Evolutionary conservation across 495 filamentous ascomycete genomes (phyloP), one percentile per base, ranked within the genome.

Genomic region (Aspergillus haitiensis): DNA sequence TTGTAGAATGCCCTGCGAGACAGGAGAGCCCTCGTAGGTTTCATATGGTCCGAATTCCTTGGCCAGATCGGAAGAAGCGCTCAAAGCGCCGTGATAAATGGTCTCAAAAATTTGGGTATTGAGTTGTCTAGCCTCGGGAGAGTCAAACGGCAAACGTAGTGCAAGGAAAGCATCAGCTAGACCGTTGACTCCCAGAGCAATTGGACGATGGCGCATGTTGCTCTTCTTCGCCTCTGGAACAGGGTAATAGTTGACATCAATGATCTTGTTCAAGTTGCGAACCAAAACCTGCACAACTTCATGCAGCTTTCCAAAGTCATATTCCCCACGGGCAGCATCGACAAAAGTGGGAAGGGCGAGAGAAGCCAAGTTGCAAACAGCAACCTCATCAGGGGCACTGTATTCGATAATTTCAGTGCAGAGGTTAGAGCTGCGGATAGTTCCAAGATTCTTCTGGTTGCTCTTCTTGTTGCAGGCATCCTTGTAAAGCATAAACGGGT

Each of bases 51-150:
- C 95, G 37, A 88, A 73, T 56, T 88, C 76, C 81, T 90, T 88
- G 59, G 94, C 91, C 54, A 98, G 73, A 16, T 96, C 85, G 63
- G 87, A 86, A 6, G 94, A 98, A 21, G 91, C 88, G 42, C 92
- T 96, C 56, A 98, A 78, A 58, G 91, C 92, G 71, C 86, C 94
- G 72, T 98, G 94, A 78, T 98, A 98, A 77, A 98, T 97, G 42
- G 94, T 98, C 84, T 98, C 94, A 68, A 98, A 98, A 72, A 98
- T 97, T 75, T 98, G 92, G 67, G 88, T 93, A 82, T 98, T 98
- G 67, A 98, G 84, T 68, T 93, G 84, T 64, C 88, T 88, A 45
- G 94, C 94, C 78, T 97, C 90, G 15, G 90, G 83, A 0, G 95
- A 98, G 70, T 98, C 94, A 72, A 98, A 98, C 8, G 94, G 94